Conservation (phyloP, 140 eudicot genomes). For the Oenanthe javanica region DNA sequence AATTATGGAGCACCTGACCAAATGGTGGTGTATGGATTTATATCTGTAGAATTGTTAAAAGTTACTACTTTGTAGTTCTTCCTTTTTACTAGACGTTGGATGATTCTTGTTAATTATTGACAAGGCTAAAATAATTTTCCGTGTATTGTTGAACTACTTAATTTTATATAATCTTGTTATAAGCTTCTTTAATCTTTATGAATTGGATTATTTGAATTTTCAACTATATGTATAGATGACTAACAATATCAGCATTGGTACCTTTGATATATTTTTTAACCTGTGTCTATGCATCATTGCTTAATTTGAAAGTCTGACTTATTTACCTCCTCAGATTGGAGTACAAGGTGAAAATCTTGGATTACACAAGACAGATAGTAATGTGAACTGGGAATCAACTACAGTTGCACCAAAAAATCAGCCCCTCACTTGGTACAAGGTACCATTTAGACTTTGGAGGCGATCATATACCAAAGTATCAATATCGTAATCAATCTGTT, state of each 20-base stretch:
- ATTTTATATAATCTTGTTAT: neutral
- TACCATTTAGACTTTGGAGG: conserved; percentile 16
- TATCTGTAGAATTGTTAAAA: too few species aligned
- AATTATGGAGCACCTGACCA: neutral
- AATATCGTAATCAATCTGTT: neutral
- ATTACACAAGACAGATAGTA: conserved; percentile 39
- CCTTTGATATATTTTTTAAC: too few species aligned
- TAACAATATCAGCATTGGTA: neutral
- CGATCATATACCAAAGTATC: neutral
- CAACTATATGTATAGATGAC: neutral
- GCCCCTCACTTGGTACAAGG: conserved; percentile 99
- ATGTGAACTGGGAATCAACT: conserved; percentile 53
- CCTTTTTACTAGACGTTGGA: neutral
- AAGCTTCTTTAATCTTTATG: neutral
- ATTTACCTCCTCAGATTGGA: conserved; percentile 47
- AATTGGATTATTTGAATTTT: too few species aligned
- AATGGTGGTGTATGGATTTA: neutral
- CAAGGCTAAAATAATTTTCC: neutral
- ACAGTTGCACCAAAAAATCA: conserved; percentile 61
- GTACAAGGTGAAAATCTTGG: conserved; percentile 63
- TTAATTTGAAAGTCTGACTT: neutral
- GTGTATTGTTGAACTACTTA: neutral
- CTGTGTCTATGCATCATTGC: conserved; percentile 4
- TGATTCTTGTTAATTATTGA: neutral
- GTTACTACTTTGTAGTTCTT: neutral